Conservation (phyloP, 2,329 filamentous ascomycete genomes). For the Venturiaceae sp. region DNA sequence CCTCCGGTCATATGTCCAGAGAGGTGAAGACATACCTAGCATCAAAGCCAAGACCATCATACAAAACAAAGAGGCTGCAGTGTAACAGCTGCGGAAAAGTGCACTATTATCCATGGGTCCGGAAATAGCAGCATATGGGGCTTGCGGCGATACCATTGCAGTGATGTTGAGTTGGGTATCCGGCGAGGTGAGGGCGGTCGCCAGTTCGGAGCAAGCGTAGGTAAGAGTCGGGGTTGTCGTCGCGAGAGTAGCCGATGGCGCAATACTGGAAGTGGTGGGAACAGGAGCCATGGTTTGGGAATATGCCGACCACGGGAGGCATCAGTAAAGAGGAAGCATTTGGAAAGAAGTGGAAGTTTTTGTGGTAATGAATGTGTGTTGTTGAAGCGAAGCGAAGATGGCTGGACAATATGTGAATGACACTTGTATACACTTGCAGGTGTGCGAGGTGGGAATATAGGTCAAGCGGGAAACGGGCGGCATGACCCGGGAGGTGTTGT, state of each 20-base stretch:
- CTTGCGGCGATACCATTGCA: no score
- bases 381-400: no score
- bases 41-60: slow-evolving; percentile 18
- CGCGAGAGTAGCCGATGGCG: background rate
- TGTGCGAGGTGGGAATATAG: no score
- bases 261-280: no score
- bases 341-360: background rate
- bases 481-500: no score
- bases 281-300: background rate
- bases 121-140: no score
- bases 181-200: no score
- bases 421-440: no score
- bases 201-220: no score
- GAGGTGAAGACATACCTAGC: slow-evolving; percentile 13
- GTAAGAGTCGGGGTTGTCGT: background rate
- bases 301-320: background rate
- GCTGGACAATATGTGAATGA: no score
- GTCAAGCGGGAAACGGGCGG: no score
- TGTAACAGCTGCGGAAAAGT: slow-evolving; percentile 11
- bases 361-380: background rate
- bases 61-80: slow-evolving; percentile 15
- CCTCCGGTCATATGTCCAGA: background rate
- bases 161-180: no score
- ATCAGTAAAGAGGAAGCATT: background rate
- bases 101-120: background rate